phyloP scores from a whole-genome alignment of 345 rosid species.

The Eucalyptus cloeziana region DNA sequence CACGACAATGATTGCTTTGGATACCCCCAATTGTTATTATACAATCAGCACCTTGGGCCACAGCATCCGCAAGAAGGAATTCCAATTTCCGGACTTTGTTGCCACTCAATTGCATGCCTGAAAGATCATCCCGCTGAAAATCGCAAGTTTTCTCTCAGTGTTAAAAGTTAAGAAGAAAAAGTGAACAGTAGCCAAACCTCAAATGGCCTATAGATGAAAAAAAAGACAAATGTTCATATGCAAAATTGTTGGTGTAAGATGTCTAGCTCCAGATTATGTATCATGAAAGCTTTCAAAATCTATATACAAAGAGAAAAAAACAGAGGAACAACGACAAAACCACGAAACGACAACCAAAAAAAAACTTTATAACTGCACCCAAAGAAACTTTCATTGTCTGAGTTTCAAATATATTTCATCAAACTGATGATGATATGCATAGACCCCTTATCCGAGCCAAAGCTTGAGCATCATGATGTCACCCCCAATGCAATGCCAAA shows the following conservation, averaged over 20 bases:
- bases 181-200: background rate
- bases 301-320: background rate
- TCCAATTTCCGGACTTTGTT: slow-evolving; percentile 87
- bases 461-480: background rate
- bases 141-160: background rate
- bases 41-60: slow-evolving; percentile 75
- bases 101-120: slow-evolving; percentile 93
- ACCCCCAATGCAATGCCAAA: background rate
- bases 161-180: background rate
- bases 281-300: background rate
- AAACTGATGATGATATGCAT: background rate
- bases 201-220: background rate
- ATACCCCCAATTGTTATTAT: slow-evolving; percentile 82
- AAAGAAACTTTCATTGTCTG: background rate
- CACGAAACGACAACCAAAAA: background rate
- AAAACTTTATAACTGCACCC: background rate
- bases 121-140: slow-evolving; percentile 67
- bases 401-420: background rate
- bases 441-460: background rate
- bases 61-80: slow-evolving; percentile 80
- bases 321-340: background rate
- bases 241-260: background rate
- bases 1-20: slow-evolving; percentile 94
- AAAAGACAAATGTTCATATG: background rate
- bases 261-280: background rate